phyloP scores from a whole-genome alignment of 2,329 filamentous ascomycete species.

The Claviceps purpurea region DNA sequence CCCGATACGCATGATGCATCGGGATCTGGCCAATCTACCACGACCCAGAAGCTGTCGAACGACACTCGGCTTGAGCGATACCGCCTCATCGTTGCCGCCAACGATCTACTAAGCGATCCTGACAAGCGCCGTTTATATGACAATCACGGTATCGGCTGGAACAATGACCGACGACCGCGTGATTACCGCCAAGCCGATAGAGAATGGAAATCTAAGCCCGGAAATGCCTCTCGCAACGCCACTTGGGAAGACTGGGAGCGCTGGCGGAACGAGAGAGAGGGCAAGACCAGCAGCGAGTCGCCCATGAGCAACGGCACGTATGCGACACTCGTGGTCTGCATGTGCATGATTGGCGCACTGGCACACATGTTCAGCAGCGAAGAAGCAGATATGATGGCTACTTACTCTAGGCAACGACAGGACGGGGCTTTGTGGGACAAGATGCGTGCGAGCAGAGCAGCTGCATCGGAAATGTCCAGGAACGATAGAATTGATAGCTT shows the following conservation, averaged over 20 bases:
- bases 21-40: slow-evolving; percentile 1
- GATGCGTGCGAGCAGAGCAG: slow-evolving; percentile 37
- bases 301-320: slow-evolving; percentile 74
- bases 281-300: slow-evolving; percentile 32
- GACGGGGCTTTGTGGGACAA: slow-evolving; percentile 51
- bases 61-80: slow-evolving; percentile 72
- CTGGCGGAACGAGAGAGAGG: slow-evolving; percentile 48
- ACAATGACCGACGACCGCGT: slow-evolving; percentile 37
- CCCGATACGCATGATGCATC: slow-evolving; percentile 51
- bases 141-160: slow-evolving; percentile 69
- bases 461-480: slow-evolving; percentile 37
- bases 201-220: slow-evolving; percentile 34
- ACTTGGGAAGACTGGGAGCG: slow-evolving; percentile 98
- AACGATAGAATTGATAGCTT: slow-evolving; percentile 67
- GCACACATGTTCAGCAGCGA: slow-evolving; percentile 53
- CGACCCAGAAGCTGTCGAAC: slow-evolving; percentile 25
- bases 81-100: slow-evolving; percentile 73
- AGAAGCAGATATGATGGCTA: slow-evolving; percentile 32
- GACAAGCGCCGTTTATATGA: slow-evolving; percentile 73
- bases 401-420: slow-evolving; percentile 52
- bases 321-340: slow-evolving; percentile 49
- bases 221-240: slow-evolving; percentile 53
- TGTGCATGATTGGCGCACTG: slow-evolving; percentile 57
- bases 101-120: slow-evolving; percentile 76
- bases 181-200: slow-evolving; percentile 31